Percentiles rank a stretch among this genome's conserved stretches.
These are phyloP conservation scores for Fomitopsis pulvina DNA, from an alignment of 768 basidiomycete species.

Conservation along the genomic window DNA sequence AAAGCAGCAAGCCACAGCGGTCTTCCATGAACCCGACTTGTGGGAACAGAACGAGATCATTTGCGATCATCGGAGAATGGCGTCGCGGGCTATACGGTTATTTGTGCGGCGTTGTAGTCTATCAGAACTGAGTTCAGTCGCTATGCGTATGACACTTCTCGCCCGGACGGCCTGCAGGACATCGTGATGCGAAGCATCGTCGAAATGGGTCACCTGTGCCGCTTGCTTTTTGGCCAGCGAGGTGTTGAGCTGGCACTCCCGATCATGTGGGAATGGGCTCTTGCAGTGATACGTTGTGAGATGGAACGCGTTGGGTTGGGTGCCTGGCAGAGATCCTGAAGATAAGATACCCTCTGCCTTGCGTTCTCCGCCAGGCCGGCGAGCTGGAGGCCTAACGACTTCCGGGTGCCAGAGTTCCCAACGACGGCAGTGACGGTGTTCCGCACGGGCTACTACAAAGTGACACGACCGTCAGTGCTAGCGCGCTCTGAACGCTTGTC, in stretches of 20 bases:
- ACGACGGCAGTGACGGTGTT: background rate
- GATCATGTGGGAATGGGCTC: too few relatives aligned
- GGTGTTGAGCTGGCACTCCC: too few relatives aligned
- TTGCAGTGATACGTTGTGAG: too few relatives aligned
- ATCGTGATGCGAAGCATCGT: background rate
- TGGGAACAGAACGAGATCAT: background rate
- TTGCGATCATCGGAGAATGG: background rate
- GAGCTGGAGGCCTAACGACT: background rate
- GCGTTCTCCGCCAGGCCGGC: background rate
- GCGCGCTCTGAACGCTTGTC: background rate
- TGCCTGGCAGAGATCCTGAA: background rate
- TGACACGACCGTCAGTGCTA: background rate
- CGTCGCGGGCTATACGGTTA: background rate
- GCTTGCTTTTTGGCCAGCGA: background rate
- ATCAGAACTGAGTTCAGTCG: background rate
- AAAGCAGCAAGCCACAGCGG: background rate
- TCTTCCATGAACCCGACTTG: background rate
- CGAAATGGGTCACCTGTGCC: background rate
- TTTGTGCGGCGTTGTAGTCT: background rate
- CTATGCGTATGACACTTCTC: background rate
- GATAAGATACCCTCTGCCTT: background rate
- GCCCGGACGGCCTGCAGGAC: background rate
- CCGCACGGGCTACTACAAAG: background rate
- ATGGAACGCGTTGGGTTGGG: background rate
- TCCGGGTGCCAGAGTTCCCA: background rate